Evolutionary conservation across 148 eudicot species (phyloP).

Genomic region (Chenopodium quinoa): DNA sequence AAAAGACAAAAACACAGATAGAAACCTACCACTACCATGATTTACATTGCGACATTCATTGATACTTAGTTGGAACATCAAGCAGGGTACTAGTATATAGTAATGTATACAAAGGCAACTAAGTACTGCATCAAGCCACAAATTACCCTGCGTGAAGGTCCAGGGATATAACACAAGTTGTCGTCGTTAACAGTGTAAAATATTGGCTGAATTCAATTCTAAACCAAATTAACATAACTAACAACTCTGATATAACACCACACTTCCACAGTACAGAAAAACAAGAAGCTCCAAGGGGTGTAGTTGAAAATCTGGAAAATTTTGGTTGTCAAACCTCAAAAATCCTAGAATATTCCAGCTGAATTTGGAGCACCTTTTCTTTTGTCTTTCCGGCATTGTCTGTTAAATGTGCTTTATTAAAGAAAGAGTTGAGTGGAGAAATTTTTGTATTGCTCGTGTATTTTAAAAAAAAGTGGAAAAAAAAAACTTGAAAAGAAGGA

Average conservation of each 20-base stretch:
- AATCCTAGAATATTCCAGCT: slow-evolving; percentile 8
- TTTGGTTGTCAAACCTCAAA: slow-evolving; percentile 4
- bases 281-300: not conserved
- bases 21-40: no score
- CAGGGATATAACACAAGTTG: not conserved
- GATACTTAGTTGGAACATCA: no score
- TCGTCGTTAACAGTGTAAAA: no score
- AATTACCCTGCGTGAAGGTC: not conserved
- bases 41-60: no score
- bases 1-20: no score
- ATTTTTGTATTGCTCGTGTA: not conserved
- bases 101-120: not conserved
- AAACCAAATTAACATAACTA: not conserved
- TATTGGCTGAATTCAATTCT: not conserved
- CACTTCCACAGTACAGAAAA: not conserved
- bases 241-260: no score
- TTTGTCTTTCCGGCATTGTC: not conserved
- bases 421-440: not conserved
- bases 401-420: not conserved
- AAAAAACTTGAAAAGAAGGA: not conserved
- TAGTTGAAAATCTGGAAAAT: not conserved
- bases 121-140: slow-evolving; percentile 5
- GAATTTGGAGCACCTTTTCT: slow-evolving; percentile 2
- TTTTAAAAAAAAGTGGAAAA: not conserved
- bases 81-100: no score